Base-by-base conservation (phyloP, 805 yeast genomes). In the Nakazawaea laoshanensis region DNA sequence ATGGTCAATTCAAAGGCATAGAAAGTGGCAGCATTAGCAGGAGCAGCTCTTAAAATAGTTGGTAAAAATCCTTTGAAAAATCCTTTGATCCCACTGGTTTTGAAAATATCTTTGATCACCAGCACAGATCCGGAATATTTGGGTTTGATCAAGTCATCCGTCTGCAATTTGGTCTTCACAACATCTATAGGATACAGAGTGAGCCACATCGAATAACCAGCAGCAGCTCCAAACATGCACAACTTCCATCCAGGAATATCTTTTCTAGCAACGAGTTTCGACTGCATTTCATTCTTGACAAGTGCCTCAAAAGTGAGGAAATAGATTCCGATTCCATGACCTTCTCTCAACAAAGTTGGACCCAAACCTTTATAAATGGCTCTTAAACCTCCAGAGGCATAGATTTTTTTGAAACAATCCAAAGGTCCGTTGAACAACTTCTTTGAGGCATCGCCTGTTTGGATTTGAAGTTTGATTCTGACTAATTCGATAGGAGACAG, bases 21-120 rank as follows among this genome's bases (percentile, higher is more conserved):
- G 59, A 92, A 92, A 0, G 98, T 94, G 19, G 94, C 95, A 26
- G 95, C 99, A 53, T 92, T 94, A 3, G 94, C 98, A 1, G 98
- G 98, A 3, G 95, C 95, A 31, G 99, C 97, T 60, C 99, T 80
- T 42, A 92, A 62, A 42, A 92, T 74, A 0, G 97, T 88, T 24
- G 98, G 96, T 13, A 75, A 57, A 52, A 94, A 88, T 2, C 99
- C 99, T 58, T 79, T 79, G 59, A 84, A 83, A 49, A 92, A 82
- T 0, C 95, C 95, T 41, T 65, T 65, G 17, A 75, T 37, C 18
- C 97, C 96, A 33, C 66, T 63, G n/a, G 66, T 63, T 30, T 52
- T 55, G 48, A 53, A 67, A 15, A 85, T 66, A 36, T 67, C 64
- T 36, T 53, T 65, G 12, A 72, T 59, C 18, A 86, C 94, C 38